Evolutionary conservation across 257 asterid species (phyloP), one percentile per base, ranked within the genome.

Genomic region (Linaria vulgaris): DNA sequence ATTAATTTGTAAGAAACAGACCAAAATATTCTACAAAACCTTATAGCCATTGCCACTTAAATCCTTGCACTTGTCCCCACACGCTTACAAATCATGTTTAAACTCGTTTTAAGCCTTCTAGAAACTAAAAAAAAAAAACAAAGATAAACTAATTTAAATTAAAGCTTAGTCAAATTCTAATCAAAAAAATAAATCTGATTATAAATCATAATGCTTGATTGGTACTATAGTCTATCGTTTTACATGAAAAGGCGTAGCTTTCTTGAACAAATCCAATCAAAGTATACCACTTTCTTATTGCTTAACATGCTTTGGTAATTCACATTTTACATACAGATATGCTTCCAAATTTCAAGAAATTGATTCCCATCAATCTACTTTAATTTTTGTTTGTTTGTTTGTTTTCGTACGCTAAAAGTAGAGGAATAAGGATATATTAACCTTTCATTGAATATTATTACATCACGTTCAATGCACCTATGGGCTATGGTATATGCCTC

Each of bases 31-130:
- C 39, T 51, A 24, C 43, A 0, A 41, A 14, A 19, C 22, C 34
- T 65, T 69, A 10, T 54, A 11, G 44, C 47, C 58, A 1, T 57
- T 5, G 24, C 19, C 58, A 54, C 77, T 65, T 60, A 59, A 54
- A 54, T 51, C 59, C 56, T 62, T 71, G 57, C 44, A 43, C 25
- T 31, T 72, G 81, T 69, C 75, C 79, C 83, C 74, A 76, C 74
- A 76, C 79, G 72, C 23, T 24, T 59, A 70, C 59, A 41, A 61
- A 70, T 73, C 59, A 49, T 22, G 52, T 52, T 20, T 46, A 67
- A 59, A 46, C 13, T 22, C 39, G 7, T 1, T 50, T 23, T 11
- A 41, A 17, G 15, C 47, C 19, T 34, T 34, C 44, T 34, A 17
- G 45, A 12, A 13, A 15, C n/a, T 43, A 4, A 27, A 27, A 8